Percentiles rank a stretch among this genome's conserved stretches.
These are phyloP conservation scores for Plasmodium billcollinsi DNA, from an alignment of 169 alveolate species.

Conservation along the genomic window DNA sequence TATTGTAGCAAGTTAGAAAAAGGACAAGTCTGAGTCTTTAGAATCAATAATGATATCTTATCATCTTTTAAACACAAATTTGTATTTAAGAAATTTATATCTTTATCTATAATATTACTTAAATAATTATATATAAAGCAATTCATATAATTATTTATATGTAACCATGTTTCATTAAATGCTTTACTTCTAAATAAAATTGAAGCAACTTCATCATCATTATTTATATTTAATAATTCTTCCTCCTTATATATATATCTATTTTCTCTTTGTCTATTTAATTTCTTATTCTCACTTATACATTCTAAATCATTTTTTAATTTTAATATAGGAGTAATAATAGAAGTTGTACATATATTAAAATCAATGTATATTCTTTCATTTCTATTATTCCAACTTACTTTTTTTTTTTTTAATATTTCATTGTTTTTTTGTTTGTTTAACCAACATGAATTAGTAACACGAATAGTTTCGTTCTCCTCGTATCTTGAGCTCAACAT, in stretches of 20 bases:
- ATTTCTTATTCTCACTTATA: constrained; percentile 54
- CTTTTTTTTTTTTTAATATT: neutral
- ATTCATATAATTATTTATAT: constrained; percentile 34
- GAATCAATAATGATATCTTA: constrained; percentile 37
- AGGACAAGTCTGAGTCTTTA: constrained; percentile 55
- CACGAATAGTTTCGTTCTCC: constrained; percentile 26
- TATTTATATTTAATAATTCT: neutral
- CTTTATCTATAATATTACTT: constrained; percentile 40
- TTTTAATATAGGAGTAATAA: constrained; percentile 46
- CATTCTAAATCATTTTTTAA: constrained; percentile 52
- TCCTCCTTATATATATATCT: neutral
- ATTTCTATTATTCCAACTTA: neutral
- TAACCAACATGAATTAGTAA: constrained; percentile 53
- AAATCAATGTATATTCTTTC: constrained; percentile 7
- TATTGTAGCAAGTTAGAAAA: constrained; percentile 37
- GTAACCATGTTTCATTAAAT: constrained; percentile 50
- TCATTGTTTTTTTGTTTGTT: constrained; percentile 16
- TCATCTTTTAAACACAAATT: constrained; percentile 42
- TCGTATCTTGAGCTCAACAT: constrained; percentile 9
- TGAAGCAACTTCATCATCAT: constrained; percentile 59
- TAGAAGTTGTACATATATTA: constrained; percentile 33
- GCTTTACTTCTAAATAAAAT: constrained; percentile 53
- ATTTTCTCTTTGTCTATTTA: constrained; percentile 39
- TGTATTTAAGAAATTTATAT: constrained; percentile 33
- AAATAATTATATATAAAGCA: constrained; percentile 55